A percentile compares a stretch with the other conserved stretches of the same genome.
These are phyloP conservation scores for Amylocystis lapponica DNA, from an alignment of 768 basidiomycete genomes.

Conservation along the genomic window DNA sequence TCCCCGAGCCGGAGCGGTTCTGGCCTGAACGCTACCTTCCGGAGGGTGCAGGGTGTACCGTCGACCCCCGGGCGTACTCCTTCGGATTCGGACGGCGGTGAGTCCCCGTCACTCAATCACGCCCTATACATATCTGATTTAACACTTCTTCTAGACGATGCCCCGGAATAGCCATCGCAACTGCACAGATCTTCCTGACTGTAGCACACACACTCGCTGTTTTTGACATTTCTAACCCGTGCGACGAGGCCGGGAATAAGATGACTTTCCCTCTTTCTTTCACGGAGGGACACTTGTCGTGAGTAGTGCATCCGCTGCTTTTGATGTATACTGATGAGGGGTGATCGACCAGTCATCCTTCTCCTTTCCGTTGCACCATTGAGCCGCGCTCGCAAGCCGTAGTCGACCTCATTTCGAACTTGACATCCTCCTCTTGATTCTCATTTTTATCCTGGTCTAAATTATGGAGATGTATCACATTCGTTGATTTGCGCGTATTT, in stretches of 20 bases:
- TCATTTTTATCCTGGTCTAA: no score
- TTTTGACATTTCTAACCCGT: constrained; percentile 10
- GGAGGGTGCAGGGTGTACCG: background rate
- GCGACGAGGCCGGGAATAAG: constrained; percentile 6
- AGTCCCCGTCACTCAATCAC: background rate
- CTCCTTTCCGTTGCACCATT: no score
- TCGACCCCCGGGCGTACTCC: background rate
- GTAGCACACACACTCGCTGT: constrained; percentile 12
- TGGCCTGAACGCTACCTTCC: constrained; percentile 12
- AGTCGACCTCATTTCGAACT: no score
- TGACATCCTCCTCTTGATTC: no score
- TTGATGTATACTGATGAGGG: no score
- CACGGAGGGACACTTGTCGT: no score
- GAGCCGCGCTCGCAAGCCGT: no score
- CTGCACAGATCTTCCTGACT: constrained; percentile 7
- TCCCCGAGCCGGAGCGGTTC: constrained; percentile 4
- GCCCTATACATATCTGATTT: background rate
- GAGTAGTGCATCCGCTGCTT: no score
- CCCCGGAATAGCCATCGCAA: constrained; percentile 12
- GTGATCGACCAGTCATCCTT: no score
- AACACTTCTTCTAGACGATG: constrained; percentile 7
- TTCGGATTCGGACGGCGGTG: constrained; percentile 15
- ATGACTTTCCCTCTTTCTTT: no score
- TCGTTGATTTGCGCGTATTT: no score
- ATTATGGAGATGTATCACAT: no score